A percentile compares a stretch with the other conserved stretches of the same genome.
Conservation (phyloP, 805 yeast genomes). For the Teunomyces cretensis region DNA sequence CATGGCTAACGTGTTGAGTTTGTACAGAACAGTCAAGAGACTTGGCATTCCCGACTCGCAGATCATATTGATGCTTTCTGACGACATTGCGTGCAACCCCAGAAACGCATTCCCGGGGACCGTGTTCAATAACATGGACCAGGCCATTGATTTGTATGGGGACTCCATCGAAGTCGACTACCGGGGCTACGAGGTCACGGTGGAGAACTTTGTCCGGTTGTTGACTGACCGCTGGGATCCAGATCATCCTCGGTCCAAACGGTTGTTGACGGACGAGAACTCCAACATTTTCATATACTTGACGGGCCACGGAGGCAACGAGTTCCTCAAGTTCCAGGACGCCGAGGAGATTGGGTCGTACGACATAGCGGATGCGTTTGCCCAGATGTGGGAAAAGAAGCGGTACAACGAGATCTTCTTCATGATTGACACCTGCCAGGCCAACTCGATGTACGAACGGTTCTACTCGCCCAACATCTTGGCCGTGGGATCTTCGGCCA, state of each 20-base stretch:
- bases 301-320: conserved; percentile 99
- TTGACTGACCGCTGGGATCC: conserved; percentile 95
- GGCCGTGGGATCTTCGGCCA: conserved; percentile 86
- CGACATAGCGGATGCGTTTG: conserved; percentile 96
- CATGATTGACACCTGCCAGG: conserved; percentile 99
- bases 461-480: conserved; percentile 89
- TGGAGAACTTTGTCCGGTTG: conserved; percentile 89
- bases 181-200: conserved; percentile 97
- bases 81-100: conserved; percentile 96
- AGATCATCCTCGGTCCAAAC: conserved; percentile 88
- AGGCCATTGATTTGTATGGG: conserved; percentile 90
- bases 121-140: conserved; percentile 90
- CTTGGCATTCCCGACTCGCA: conserved; percentile 98
- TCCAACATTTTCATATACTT: conserved; percentile 91
- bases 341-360: conserved; percentile 96
- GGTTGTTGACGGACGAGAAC: conserved; percentile 88
- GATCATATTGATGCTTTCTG: conserved; percentile 92
- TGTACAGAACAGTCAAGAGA: conserved; percentile 94
- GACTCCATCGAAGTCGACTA: conserved; percentile 95
- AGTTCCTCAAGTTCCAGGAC: conserved; percentile 94
- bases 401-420: conserved; percentile 93
- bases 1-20: conserved; percentile 92
- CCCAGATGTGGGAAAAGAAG: conserved; percentile 93
- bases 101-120: conserved; percentile 95
- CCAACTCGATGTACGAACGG: conserved; percentile 94